Base-by-base conservation (phyloP, 164 flowering plant species). In the Sedum album region DNA sequence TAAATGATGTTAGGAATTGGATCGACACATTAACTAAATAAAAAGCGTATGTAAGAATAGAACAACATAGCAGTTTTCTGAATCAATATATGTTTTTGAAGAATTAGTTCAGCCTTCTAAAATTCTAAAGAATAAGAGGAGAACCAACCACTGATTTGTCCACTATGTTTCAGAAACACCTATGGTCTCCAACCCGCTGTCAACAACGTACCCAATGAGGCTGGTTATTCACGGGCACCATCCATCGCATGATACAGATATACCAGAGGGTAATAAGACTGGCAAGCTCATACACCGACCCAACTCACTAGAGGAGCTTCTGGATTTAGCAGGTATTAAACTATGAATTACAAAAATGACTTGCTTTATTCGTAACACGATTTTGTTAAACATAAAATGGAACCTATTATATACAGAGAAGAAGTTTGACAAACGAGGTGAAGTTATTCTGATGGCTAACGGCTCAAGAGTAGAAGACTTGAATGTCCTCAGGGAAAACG, bases 381-480 rank as follows among this genome's bases (percentile, higher is more conserved):
- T 17, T 26, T 28, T 57, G 20, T 26, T 30, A 30, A 30, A 57
- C n/a, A 26, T 7, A 31, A 35, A 64, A n/a, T 15, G 15, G 36
- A 17, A 5, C 2, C 31, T 36, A 21, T 81, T 53, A 36, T 77
- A 71, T 79, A 84, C 90, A 89, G 97, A 85, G 80, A 84, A 83
- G 68, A 89, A 84, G 79, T 82, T 86, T 41, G 86, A 88, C 44
- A 83, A 73, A 75, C 72, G 68, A 65, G 88, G 88, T 69, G 78
- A 76, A 64, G 78, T 67, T 68, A 73, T 91, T 79, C 73, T 89
- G 69, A 83, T 85, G 86, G 82, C 79, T 21, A 87, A 91, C 79
- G 90, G 95, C 69, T 83, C 93, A 68, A 68, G 81, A 75, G 93
- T 87, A 71, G 93, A 89, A 76, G 96, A 89, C 48, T 72, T 92